Evolutionary conservation across 495 filamentous ascomycete species (phyloP), one percentile per base, ranked within the genome.

Genomic region (Annulohypoxylon nitens): DNA sequence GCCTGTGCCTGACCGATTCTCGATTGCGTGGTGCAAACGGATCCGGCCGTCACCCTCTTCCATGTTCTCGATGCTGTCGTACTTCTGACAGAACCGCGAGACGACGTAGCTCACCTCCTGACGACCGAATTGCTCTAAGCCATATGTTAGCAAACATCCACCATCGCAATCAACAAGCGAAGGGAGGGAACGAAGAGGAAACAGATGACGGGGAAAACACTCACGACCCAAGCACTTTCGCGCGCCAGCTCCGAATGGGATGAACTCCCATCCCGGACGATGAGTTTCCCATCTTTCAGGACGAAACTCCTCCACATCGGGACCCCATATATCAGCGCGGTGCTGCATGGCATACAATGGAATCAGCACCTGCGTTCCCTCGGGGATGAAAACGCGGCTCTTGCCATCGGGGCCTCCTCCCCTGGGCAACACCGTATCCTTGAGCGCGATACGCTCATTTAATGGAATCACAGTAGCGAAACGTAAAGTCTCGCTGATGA

Each of bases 401-500:
- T 23, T 69, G 20, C 74, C 69, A 12, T 79, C 67, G 11, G 70
- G 63, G 0, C 85, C 86, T 3, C 83, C 85, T 9, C 86, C 86
- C 0, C 74, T 75, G 0, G 86, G 86, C 5, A 88, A 73, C 2
- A 81, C 81, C 0, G 86, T 86, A 70, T 88, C 84, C 1, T 73
- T 60, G 5, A 84, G 61, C 1, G 86, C 82, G 41, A 81, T 76
- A 3, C 85, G 81, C 48, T 79, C 79, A 63, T 84, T 84, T 18
- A 83, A 62, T 11, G 80, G 81, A n/a, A 84, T 76, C 14, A 81
- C 79, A 2, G 81, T 80, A 0, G 60, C 78, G 50, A 82, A 54
- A 18, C 82, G 78, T 2, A 83, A 73, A 11, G 74, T 69, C 76
- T 89, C 87, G 73, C 84, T 85, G 67, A 84, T 78, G 33, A 86